Evolutionary conservation across 331 rosid species (phyloP), one percentile per base, ranked within the genome.

Genomic region (Arachis monticola): DNA sequence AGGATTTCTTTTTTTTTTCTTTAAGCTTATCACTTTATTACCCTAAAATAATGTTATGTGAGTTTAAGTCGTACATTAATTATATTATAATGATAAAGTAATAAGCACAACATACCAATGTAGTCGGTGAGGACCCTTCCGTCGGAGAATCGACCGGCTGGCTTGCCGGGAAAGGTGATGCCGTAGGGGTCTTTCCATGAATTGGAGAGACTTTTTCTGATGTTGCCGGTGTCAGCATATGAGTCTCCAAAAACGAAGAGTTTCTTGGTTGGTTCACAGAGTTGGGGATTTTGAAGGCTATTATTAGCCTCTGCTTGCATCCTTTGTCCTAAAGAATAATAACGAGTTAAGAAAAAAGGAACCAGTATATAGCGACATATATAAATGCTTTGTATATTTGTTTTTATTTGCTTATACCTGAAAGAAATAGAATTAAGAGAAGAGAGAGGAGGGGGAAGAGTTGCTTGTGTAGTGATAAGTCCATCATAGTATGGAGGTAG

Each of bases 221-320:
- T 72, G 86, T 86, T 86, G 10, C 90, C 90, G 0, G 88, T 86
- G 76, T 86, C 90, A 2, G 83, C 88, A 62, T 86, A 86, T 0
- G 90, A 86, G 68, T 86, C 90, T 1, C 90, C 90, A 22, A 86
- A 86, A 67, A 86, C 88, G 44, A 83, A 83, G 63, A 86, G 53
- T 71, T 76, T 81, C 47, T 52, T 68, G 5, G 64, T 30, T 0
- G 1, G 2, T n/a, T n/a, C 27, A 27, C 64, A 11, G 42, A 10
- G 68, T 2, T 17, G 52, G 12, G 0, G 30, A 3, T 17, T 44
- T 14, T 41, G 55, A 7, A 6, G 58, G 13, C 22, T 0, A 72
- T 22, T 22, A 22, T 22, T 22, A 22, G 30, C 78, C 32, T 80
- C 80, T 3, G 17, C 73, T 30, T 31, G 38, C 68, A 48, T 53